Evolutionary conservation across 352 stramenopile species (phyloP).

Genomic region (Stramenopiles sp.): DNA sequence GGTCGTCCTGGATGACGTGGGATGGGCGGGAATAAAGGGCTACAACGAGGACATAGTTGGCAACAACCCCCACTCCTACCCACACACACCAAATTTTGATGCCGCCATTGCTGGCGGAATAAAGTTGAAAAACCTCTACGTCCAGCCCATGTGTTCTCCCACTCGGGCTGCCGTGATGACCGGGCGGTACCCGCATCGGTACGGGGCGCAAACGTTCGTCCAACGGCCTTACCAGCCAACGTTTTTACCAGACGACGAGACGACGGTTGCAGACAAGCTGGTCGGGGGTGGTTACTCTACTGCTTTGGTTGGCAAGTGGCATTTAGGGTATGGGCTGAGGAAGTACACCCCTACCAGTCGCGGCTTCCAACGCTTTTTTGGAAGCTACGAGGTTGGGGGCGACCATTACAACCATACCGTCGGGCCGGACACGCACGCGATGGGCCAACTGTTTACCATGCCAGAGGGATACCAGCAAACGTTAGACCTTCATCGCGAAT

Average conservation of each 20-base stretch:
- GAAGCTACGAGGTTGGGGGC: not conserved
- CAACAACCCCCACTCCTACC: not conserved
- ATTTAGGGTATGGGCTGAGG: constrained; percentile 25
- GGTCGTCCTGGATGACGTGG: constrained; percentile 20
- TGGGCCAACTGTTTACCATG: not conserved
- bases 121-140: constrained; percentile 19
- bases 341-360: constrained; percentile 24
- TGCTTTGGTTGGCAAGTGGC: constrained; percentile 26
- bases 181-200: constrained; percentile 19
- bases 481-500: not conserved
- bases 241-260: constrained; percentile 15
- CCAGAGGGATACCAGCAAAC: not conserved
- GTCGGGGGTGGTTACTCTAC: constrained; percentile 20
- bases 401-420: constrained; percentile 7
- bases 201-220: not conserved
- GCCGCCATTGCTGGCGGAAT: constrained; percentile 14
- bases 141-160: constrained; percentile 23
- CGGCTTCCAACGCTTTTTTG: constrained; percentile 24
- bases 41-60: not conserved
- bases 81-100: constrained; percentile 22
- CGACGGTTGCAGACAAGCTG: constrained; percentile 21
- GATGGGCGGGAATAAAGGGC: constrained; percentile 14
- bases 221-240: not conserved
- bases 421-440: not conserved
- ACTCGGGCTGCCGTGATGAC: constrained; percentile 16